Percentiles rank a stretch among this genome's conserved stretches.
Conservation (phyloP, 2,329 filamentous ascomycete species). For the Colletotrichum eremochloae region DNA sequence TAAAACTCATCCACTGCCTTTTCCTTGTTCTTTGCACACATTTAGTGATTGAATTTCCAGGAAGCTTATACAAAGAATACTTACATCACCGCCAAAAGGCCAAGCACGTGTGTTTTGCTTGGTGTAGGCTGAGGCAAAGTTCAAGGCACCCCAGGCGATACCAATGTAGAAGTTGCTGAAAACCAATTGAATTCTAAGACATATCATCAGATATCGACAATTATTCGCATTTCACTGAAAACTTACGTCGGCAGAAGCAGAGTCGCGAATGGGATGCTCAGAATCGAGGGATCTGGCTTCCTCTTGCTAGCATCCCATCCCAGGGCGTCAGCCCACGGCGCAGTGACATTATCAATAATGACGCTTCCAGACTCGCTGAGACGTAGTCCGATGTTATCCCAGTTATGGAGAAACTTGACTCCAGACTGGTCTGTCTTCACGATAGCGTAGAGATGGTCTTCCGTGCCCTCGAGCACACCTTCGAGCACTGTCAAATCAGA, state of each 20-base stretch:
- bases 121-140: slow-evolving; percentile 69
- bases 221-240: not conserved
- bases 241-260: slow-evolving; percentile 70
- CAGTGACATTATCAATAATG: slow-evolving; percentile 68
- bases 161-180: slow-evolving; percentile 77
- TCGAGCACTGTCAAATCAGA: slow-evolving; percentile 76
- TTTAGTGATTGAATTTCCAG: not conserved
- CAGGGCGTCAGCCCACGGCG: slow-evolving; percentile 71
- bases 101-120: slow-evolving; percentile 69
- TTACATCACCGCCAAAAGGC: slow-evolving; percentile 73
- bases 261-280: slow-evolving; percentile 67
- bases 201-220: not conserved
- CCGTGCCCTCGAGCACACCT: slow-evolving; percentile 69
- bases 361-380: slow-evolving; percentile 75
- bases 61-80: slow-evolving; percentile 27
- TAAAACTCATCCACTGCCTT: slow-evolving; percentile 74
- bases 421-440: slow-evolving; percentile 70
- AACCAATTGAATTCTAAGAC: slow-evolving; percentile 69
- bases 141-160: slow-evolving; percentile 70
- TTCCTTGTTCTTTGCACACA: slow-evolving; percentile 61
- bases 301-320: slow-evolving; percentile 69
- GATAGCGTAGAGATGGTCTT: slow-evolving; percentile 73
- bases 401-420: slow-evolving; percentile 71
- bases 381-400: slow-evolving; percentile 74
- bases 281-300: slow-evolving; percentile 62